Evolutionary conservation across 2,329 filamentous ascomycete genomes (phyloP), one percentile per base, ranked within the genome.

Genomic region (Cladophialophora yegresii): DNA sequence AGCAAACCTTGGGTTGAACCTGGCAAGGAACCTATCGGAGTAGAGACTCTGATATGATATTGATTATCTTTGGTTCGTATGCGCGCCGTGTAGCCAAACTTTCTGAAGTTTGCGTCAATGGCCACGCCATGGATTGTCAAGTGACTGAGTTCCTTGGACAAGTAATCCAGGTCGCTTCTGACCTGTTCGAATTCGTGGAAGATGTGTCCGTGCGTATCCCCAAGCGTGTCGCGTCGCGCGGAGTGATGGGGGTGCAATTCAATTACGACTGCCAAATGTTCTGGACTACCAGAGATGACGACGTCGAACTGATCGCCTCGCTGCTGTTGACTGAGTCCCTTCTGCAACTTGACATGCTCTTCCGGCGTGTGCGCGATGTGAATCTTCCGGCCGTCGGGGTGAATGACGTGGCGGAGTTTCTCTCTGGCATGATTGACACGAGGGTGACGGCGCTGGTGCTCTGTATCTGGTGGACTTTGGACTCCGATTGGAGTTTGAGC

Each of bases 131-230:
- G 56, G 23, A 51, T 45, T 22, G 56, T 51, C 30, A 59, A 40
- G 6, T 59, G 26, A 8, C 26, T 59, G 30, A 59, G 56, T 32
- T 59, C 56, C 26, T 23, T 30, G n/a, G 56, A 50, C 43, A 59
- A 43, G 32, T 59, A 30, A 28, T 59, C 56, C 23, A 59, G 20
- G 12, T 59, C 56, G 10, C 51, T 33, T 22, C 56, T 32, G 45
- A 59, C 56, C 23, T 59, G 32, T 45, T 59, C 56, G 56, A 59
- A 59, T 7, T 59, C 56, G 56, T 51, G 28, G 56, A 50, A 59
- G 45, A 59, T 12, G 16, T 33, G 30, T 20, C 56, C 56, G 47
- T 59, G 56, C 7, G 23, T 50, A 8, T 59, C 56, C 6, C 56
- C 45, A 47, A 59, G 56, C 16, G 56, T 59, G 30, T 59, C 45